phyloP scores from a whole-genome alignment of 805 yeast species.

The Zygoascus biomembranicola region DNA sequence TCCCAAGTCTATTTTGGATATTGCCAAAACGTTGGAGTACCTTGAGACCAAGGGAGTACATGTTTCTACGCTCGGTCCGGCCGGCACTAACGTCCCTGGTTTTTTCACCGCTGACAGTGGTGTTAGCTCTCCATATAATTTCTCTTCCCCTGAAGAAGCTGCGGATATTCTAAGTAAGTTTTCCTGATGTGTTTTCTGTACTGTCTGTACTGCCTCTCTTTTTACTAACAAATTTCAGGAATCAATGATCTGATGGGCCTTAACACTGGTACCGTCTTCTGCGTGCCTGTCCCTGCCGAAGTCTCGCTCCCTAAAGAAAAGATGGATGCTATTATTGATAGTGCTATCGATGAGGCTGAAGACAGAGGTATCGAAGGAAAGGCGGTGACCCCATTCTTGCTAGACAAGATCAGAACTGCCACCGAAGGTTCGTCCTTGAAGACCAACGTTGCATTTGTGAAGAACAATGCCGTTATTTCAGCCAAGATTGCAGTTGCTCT shows the following conservation, averaged over 20 bases:
- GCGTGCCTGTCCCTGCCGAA: constrained; percentile 71
- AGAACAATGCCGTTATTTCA: constrained; percentile 66
- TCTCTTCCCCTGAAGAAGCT: constrained; percentile 46
- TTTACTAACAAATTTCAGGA: constrained; percentile 14
- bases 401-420: constrained; percentile 53
- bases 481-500: constrained; percentile 56
- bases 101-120: constrained; percentile 76
- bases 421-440: constrained; percentile 64
- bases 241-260: constrained; percentile 42
- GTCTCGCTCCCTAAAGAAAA: constrained; percentile 47
- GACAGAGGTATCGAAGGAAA: constrained; percentile 54
- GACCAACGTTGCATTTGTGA: constrained; percentile 67
- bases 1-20: constrained; percentile 78
- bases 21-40: constrained; percentile 73
- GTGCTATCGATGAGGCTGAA: constrained; percentile 52
- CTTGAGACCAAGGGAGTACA: constrained; percentile 88
- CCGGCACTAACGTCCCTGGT: constrained; percentile 60
- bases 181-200: not conserved
- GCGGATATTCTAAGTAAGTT: constrained; percentile 48
- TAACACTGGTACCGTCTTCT: constrained; percentile 63
- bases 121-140: constrained; percentile 56
- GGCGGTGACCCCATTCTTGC: constrained; percentile 68
- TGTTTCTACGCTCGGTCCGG: constrained; percentile 58
- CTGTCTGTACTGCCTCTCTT: not conserved
- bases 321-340: constrained; percentile 48